Percentiles rank a stretch among this genome's conserved stretches.
Conservation (phyloP, 306 rosid genomes). For the Castanea crenata region DNA sequence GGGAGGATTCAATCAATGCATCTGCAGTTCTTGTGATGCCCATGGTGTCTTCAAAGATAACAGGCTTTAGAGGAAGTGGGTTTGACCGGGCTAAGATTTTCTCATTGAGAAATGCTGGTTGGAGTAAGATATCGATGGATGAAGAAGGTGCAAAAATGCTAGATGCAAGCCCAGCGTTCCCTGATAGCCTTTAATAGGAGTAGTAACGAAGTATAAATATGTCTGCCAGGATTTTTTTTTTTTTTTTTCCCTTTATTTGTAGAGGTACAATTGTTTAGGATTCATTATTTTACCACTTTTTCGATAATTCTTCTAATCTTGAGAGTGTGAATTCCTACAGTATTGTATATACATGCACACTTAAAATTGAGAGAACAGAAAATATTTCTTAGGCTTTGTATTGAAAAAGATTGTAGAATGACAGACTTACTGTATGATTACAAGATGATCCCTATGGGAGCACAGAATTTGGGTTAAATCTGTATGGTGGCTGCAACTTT, state of each 20-base stretch:
- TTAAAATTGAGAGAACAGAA: conserved; percentile 4
- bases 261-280: conserved; percentile 10
- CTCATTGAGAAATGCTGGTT: conserved; percentile 60
- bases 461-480: too few relatives aligned
- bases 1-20: conserved; percentile 88
- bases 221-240: conserved; percentile 1
- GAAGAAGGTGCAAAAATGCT: conserved; percentile 58
- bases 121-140: conserved; percentile 57
- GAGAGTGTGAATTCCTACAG: not conserved
- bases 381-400: not conserved
- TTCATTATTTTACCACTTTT: not conserved
- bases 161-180: conserved; percentile 25
- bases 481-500: too few relatives aligned
- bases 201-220: conserved; percentile 19
- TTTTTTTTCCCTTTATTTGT: not conserved
- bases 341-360: conserved; percentile 19
- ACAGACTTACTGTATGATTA: not conserved
- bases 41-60: conserved; percentile 92
- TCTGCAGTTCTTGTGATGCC: conserved; percentile 97
- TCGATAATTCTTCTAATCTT: not conserved
- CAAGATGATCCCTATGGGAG: too few relatives aligned
- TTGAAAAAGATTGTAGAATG: not conserved
- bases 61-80: conserved; percentile 84
- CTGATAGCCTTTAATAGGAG: conserved; percentile 45
- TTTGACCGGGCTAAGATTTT: conserved; percentile 63